A percentile compares a stretch with the other conserved stretches of the same genome.
phyloP scores from a whole-genome alignment of 805 yeast genomes.

The Teunomyces panamensis region DNA sequence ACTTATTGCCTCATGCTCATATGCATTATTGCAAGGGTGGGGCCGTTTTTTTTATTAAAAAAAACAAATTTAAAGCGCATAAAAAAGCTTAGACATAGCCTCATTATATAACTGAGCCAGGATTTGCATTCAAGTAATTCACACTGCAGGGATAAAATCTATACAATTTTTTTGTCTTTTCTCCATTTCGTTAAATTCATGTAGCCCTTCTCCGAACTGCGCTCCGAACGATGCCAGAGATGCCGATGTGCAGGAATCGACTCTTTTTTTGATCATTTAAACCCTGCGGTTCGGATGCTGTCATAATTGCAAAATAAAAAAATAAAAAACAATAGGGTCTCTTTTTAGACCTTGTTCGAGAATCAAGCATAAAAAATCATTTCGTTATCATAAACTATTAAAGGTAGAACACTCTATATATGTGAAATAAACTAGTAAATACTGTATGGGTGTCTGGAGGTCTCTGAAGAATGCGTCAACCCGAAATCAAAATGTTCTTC shows the following conservation, averaged over 20 bases:
- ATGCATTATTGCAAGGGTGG: too few relatives aligned
- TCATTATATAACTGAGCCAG: too few relatives aligned
- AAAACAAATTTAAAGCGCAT: too few relatives aligned
- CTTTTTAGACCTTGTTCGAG: too few relatives aligned
- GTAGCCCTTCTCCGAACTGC: background rate
- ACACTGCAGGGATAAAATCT: too few relatives aligned
- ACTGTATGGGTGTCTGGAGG: too few relatives aligned
- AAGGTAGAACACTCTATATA: background rate
- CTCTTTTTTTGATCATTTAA: background rate
- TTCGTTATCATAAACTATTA: background rate
- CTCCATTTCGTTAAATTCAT: background rate
- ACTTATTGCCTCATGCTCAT: background rate
- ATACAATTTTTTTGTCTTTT: too few relatives aligned
- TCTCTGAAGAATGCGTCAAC: background rate
- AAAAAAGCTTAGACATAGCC: too few relatives aligned
- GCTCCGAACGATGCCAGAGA: background rate
- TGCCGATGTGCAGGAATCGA: background rate
- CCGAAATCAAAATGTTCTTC: background rate
- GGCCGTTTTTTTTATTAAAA: too few relatives aligned
- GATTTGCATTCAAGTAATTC: too few relatives aligned
- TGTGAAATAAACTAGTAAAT: too few relatives aligned
- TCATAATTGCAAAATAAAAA: constrained; percentile 1
- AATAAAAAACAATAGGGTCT: background rate
- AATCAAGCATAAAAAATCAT: background rate
- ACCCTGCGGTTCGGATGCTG: background rate